These are phyloP conservation scores for Aspergillus alliaceus DNA, from an alignment of 2,329 filamentous ascomycete genomes.

Conservation along the genomic window DNA sequence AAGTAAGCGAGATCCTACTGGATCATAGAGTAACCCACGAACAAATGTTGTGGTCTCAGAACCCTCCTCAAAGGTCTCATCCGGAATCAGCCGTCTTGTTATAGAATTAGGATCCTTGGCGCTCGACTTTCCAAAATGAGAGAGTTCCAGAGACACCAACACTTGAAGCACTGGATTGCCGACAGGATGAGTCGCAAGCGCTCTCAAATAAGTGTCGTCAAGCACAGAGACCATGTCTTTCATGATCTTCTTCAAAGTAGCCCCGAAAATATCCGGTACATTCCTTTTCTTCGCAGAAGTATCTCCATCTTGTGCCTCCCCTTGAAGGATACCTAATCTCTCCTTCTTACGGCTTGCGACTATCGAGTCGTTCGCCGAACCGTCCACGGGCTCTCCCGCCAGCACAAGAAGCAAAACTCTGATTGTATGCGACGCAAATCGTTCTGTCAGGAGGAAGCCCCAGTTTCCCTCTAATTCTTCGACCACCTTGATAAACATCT, in stretches of 20 bases:
- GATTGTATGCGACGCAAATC: conserved; percentile 86
- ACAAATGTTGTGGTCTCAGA: conserved; percentile 77
- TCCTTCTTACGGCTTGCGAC: conserved; percentile 93
- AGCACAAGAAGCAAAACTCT: conserved; percentile 83
- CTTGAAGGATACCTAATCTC: conserved; percentile 63
- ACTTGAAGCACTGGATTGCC: conserved; percentile 94
- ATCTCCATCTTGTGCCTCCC: conserved; percentile 52
- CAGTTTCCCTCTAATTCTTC: conserved; percentile 86
- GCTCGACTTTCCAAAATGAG: conserved; percentile 67
- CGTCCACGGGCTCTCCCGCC: conserved; percentile 76
- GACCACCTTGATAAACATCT: conserved; percentile 77
- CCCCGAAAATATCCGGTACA: conserved; percentile 76
- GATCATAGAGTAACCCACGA: conserved; percentile 83
- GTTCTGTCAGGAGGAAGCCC: conserved; percentile 79
- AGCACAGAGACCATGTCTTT: conserved; percentile 71
- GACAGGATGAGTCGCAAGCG: conserved; percentile 83
- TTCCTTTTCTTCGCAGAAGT: conserved; percentile 48
- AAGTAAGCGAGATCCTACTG: conserved; percentile 83
- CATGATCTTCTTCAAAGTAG: conserved; percentile 79
- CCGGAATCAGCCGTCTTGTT: conserved; percentile 75
- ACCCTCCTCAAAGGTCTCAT: conserved; percentile 71
- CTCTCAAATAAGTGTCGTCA: conserved; percentile 75
- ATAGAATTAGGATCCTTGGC: conserved; percentile 67
- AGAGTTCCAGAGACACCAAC: conserved; percentile 81
- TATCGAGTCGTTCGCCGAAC: conserved; percentile 67